phyloP scores from a whole-genome alignment of 2,329 filamentous ascomycete species.

The Talaromyces sp. region DNA sequence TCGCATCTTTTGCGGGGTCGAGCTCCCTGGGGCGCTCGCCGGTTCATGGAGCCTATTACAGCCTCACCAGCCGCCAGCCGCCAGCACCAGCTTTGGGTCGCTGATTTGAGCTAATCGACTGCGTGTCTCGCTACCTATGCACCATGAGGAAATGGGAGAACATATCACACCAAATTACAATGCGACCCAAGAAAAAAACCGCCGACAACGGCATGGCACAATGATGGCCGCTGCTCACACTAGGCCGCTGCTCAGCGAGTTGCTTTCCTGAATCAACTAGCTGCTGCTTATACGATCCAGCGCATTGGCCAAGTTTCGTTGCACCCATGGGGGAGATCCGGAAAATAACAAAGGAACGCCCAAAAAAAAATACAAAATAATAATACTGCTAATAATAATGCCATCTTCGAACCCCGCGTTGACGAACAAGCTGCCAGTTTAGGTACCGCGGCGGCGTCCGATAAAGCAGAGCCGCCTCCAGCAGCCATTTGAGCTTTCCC shows the following conservation, averaged over 20 bases:
- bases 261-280: neutral
- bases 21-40: no score
- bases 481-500: neutral
- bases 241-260: neutral
- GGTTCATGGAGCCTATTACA: no score
- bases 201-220: neutral
- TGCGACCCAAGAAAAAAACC: neutral
- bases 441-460: no score
- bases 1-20: neutral
- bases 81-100: no score
- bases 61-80: neutral
- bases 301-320: neutral
- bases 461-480: neutral
- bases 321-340: no score
- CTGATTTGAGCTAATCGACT: neutral
- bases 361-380: neutral
- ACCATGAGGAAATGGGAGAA: no score
- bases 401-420: neutral
- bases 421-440: neutral
- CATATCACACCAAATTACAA: neutral
- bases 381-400: neutral
- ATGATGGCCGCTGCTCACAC: neutral
- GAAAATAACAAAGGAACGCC: no score
- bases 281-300: neutral
- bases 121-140: neutral